These are phyloP conservation scores for Termitomyces sp. DNA, from an alignment of 768 basidiomycete genomes.

Conservation along the genomic window DNA sequence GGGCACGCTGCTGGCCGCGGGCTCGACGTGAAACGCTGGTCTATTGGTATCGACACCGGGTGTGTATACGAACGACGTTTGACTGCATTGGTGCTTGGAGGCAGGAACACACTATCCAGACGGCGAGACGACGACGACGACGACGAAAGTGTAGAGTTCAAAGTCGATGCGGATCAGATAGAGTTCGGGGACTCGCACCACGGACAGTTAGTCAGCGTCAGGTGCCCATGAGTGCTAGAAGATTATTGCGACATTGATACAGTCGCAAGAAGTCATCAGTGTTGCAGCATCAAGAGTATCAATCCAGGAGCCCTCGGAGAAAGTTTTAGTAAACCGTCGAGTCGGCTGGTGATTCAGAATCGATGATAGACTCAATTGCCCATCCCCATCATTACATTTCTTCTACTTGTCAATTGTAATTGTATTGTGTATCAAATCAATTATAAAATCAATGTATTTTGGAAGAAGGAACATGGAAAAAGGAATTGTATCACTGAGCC, in stretches of 20 bases:
- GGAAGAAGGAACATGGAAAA: not conserved
- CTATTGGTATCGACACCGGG: constrained; percentile 81
- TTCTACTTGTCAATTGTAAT: not conserved
- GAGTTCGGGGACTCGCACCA: constrained; percentile 52
- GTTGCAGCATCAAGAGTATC: not conserved
- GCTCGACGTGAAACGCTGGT: constrained; percentile 79
- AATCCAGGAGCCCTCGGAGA: not conserved
- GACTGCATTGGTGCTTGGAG: constrained; percentile 60
- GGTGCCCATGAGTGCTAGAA: constrained; percentile 26
- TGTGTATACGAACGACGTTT: constrained; percentile 68
- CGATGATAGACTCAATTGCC: not conserved
- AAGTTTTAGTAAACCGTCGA: not conserved
- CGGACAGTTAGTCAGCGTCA: constrained; percentile 48
- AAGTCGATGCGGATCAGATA: constrained; percentile 20
- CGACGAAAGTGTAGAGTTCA: not conserved
- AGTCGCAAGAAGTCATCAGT: not conserved
- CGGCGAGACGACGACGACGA: constrained; percentile 16
- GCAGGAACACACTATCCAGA: not conserved
- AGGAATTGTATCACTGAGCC: not conserved
- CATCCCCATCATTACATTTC: not conserved
- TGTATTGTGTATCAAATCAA: not conserved
- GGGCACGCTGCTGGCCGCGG: constrained; percentile 81
- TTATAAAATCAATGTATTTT: not conserved
- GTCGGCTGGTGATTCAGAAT: not conserved
- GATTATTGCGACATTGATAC: not conserved